These are phyloP conservation scores for Trichoderma koningii DNA, from an alignment of 2,329 filamentous ascomycete genomes.

Conservation along the genomic window DNA sequence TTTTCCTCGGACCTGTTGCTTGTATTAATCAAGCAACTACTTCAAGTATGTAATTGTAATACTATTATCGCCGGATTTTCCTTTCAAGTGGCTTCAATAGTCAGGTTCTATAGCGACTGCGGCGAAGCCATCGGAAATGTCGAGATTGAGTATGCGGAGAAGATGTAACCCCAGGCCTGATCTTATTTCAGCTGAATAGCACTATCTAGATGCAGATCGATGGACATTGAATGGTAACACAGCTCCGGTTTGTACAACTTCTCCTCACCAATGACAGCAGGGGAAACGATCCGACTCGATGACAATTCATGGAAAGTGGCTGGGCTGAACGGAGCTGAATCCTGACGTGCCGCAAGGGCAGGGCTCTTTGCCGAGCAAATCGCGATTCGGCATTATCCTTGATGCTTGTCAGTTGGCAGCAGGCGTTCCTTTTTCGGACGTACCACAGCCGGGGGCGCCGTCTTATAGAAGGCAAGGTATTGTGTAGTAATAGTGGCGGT, in stretches of 20 bases:
- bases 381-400: not conserved
- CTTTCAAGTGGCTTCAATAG: not conserved
- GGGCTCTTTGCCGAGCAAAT: not conserved
- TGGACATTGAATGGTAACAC: not conserved
- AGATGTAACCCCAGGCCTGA: not conserved
- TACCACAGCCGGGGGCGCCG: not conserved
- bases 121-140: not conserved
- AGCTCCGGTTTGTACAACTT: not conserved
- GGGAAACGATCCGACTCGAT: too few species aligned
- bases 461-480: too few species aligned
- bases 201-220: not conserved
- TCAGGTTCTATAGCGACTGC: not conserved
- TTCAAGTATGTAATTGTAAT: too few species aligned
- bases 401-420: not conserved
- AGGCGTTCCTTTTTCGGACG: not conserved
- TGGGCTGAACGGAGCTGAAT: conserved; percentile 2
- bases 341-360: not conserved
- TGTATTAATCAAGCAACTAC: too few species aligned
- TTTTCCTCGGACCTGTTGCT: too few species aligned
- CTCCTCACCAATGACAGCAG: too few species aligned
- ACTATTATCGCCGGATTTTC: not conserved
- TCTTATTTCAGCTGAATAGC: not conserved
- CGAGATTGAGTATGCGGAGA: not conserved
- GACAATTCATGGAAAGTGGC: not conserved
- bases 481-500: conserved; percentile 12